Evolutionary conservation across 108 stramenopile species (phyloP).

Genomic region (Parietichytrium sp.): DNA sequence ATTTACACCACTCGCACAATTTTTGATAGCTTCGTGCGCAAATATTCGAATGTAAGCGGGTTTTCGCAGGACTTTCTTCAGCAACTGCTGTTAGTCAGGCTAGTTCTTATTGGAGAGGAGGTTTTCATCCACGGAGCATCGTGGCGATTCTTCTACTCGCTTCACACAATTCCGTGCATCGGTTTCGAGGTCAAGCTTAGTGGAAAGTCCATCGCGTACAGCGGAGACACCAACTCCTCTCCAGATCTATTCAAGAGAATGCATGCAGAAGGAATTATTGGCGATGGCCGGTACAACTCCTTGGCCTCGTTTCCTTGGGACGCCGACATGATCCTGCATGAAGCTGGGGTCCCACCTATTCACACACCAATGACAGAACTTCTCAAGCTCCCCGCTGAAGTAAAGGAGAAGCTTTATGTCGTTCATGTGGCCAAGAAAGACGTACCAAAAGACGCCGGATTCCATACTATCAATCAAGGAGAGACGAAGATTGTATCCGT

Average conservation of each 20-base stretch:
- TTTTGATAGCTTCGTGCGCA: slow-evolving; percentile 50
- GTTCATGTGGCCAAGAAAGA: slow-evolving; percentile 47
- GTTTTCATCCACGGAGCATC: slow-evolving; percentile 44
- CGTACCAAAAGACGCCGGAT: background rate
- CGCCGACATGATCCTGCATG: slow-evolving; percentile 49
- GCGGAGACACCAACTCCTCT: slow-evolving; percentile 49
- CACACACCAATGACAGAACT: slow-evolving; percentile 49
- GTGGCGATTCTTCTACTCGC: slow-evolving; percentile 50
- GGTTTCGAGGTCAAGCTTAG: slow-evolving; percentile 41
- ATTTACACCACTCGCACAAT: slow-evolving; percentile 52
- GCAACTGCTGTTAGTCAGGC: background rate
- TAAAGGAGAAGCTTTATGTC: slow-evolving; percentile 46
- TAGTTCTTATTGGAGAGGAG: slow-evolving; percentile 42
- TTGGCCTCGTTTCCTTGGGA: slow-evolving; percentile 52
- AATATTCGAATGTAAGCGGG: slow-evolving; percentile 45
- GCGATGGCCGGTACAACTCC: slow-evolving; percentile 41
- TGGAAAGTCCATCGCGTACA: slow-evolving; percentile 39
- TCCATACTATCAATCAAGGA: background rate
- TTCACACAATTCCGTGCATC: slow-evolving; percentile 56
- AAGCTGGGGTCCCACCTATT: slow-evolving; percentile 52
- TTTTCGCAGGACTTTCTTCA: slow-evolving; percentile 22
- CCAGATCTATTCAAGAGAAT: slow-evolving; percentile 44
- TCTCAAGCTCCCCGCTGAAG: slow-evolving; percentile 27
- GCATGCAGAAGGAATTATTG: slow-evolving; percentile 45
- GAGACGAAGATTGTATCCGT: background rate